Percentiles rank a stretch among this genome's conserved stretches.
Conservation (phyloP, 2,329 filamentous ascomycete species). For the Trichoderma semiorbis region DNA sequence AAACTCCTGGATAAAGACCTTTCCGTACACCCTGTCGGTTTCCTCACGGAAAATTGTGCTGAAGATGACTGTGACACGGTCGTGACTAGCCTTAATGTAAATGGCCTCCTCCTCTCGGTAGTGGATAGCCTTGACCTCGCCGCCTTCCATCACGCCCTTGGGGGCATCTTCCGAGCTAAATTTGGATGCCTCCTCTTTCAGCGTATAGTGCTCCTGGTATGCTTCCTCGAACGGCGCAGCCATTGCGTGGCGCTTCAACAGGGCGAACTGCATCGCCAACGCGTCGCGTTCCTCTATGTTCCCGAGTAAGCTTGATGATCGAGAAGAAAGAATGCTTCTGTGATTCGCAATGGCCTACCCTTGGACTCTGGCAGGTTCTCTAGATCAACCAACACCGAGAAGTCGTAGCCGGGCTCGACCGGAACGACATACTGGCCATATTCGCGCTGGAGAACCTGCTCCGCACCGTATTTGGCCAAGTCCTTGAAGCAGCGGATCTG, state of each 20-base stretch:
- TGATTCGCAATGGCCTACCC: slow-evolving; percentile 43
- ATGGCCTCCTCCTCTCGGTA: slow-evolving; percentile 99
- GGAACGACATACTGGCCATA: slow-evolving; percentile 88
- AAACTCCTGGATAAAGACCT: slow-evolving; percentile 98
- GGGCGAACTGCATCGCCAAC: slow-evolving; percentile 78
- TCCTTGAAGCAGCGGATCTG: slow-evolving; percentile 94
- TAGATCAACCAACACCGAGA: slow-evolving; percentile 86
- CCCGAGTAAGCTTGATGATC: slow-evolving; percentile 7
- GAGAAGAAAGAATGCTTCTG: background rate
- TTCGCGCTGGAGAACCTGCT: slow-evolving; percentile 87
- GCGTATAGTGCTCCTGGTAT: slow-evolving; percentile 83
- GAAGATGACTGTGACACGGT: slow-evolving; percentile 98
- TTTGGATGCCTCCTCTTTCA: slow-evolving; percentile 84
- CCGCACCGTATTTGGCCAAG: slow-evolving; percentile 86
- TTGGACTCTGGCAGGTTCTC: slow-evolving; percentile 80
- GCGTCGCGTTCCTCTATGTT: slow-evolving; percentile 74
- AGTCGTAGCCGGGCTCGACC: slow-evolving; percentile 90
- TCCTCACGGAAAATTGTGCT: slow-evolving; percentile 97
- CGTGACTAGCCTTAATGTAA: slow-evolving; percentile 95
- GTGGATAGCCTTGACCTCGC: slow-evolving; percentile 91
- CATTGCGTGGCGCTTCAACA: slow-evolving; percentile 98
- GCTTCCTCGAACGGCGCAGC: slow-evolving; percentile 97
- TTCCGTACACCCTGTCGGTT: slow-evolving; percentile 94
- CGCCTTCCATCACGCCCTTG: slow-evolving; percentile 83
- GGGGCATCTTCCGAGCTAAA: slow-evolving; percentile 94